A percentile compares a stretch with the other conserved stretches of the same genome.
Evolutionary conservation across 2,329 filamentous ascomycete species (phyloP).

Genomic region (Ceratocystis diversiconidia): DNA sequence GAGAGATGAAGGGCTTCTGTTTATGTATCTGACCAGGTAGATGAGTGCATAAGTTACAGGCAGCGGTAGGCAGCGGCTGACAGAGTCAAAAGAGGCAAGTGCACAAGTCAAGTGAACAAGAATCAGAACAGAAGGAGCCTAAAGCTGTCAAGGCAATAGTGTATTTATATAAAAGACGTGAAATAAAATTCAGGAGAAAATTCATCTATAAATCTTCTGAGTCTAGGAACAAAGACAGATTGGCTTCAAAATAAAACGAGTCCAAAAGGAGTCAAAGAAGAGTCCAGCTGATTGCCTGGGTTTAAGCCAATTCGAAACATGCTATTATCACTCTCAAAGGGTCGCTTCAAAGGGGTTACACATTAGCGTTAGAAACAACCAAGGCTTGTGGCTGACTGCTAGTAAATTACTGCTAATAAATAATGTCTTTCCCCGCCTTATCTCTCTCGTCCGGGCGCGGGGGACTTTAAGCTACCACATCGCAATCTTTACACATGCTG

Average conservation of each 20-base stretch:
- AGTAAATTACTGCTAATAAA: not conserved
- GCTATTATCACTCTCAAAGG: not conserved
- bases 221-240: not conserved
- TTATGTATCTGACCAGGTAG: not conserved
- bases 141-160: not conserved
- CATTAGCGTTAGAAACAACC: not conserved
- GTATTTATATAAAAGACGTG: not conserved
- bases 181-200: not conserved
- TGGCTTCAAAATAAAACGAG: not conserved
- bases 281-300: not conserved
- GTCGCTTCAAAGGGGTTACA: not conserved
- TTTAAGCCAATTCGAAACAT: not conserved
- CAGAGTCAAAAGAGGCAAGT: not conserved
- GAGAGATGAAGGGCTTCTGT: not conserved
- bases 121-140: not conserved
- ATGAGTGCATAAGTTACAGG: not conserved
- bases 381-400: not conserved
- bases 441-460: not conserved
- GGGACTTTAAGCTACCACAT: not conserved
- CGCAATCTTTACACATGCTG: not conserved
- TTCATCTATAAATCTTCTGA: too few relatives aligned
- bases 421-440: not conserved
- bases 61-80: not conserved
- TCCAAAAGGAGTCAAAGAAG: not conserved
- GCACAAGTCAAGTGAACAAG: not conserved